Evolutionary conservation across 2,329 filamentous ascomycete species (phyloP).

Genomic region (Alternaria triticina): DNA sequence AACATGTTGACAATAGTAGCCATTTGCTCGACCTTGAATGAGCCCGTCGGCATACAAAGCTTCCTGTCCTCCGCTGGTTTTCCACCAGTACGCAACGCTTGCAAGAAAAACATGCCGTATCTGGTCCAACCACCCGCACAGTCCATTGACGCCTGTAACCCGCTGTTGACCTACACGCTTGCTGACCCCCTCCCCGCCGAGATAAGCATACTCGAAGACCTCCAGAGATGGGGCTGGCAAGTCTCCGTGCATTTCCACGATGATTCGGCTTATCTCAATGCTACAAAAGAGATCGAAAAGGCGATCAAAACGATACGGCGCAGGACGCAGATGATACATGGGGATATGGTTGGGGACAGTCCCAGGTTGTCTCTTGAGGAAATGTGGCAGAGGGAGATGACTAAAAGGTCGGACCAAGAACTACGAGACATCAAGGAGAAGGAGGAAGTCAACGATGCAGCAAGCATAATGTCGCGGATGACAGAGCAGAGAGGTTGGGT

Average conservation of each 20-base stretch:
- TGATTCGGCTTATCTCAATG: neutral
- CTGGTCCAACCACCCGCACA: conserved; percentile 3
- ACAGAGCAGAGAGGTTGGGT: neutral
- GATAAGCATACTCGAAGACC: neutral
- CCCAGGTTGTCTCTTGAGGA: neutral
- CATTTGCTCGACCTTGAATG: neutral
- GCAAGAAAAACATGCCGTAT: conserved; percentile 3
- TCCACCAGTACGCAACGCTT: neutral
- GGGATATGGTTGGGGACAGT: neutral
- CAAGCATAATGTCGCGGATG: neutral
- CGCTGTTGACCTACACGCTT: neutral
- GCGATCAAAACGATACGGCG: neutral
- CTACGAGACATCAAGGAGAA: neutral
- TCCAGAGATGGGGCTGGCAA: conserved; percentile 8
- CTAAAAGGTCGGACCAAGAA: neutral
- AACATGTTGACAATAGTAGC: neutral
- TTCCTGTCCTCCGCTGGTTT: neutral
- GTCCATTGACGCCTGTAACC: neutral
- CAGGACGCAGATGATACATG: conserved; percentile 1
- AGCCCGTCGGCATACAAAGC: neutral
- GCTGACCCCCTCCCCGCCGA: neutral
- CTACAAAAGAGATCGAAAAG: neutral
- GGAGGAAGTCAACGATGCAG: neutral
- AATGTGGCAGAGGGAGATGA: conserved; percentile 9
- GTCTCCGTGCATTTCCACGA: neutral